Base-by-base conservation (phyloP, 2,329 filamentous ascomycete species). In the Diaporthe velutina region DNA sequence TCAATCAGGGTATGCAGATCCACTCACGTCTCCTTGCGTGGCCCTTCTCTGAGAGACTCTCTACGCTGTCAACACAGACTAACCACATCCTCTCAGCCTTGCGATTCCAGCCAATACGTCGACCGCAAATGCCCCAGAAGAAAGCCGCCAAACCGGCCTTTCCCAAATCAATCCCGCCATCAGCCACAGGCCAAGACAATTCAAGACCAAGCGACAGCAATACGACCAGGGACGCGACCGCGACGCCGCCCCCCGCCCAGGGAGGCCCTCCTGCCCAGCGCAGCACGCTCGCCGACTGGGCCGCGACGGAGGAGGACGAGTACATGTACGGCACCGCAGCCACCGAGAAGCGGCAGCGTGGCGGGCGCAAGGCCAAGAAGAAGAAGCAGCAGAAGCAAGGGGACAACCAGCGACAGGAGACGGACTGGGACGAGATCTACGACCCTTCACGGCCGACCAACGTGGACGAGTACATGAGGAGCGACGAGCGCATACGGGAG, bases 401-500 rank as follows among this genome's bases (percentile, higher is more conserved):
- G 77, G 86, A 90, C 8, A 86, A 87, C 61, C 83, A 88, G 40
- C 83, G 84, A 7, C 85, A 88, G 70, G 89, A 91, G 81, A 91
- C 90, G n/a, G 93, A 98, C 81, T 98, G 95, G 95, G 94, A 98
- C 82, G 95, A 97, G 81, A 90, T 97, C 33, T 98, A 98, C 82
- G 96, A 98, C 80, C 94, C 95, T 0, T 88, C 93, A 15, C 87
- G 94, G 52, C 95, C 96, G 12, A 97, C 94, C 54, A 95, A 92
- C 78, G 94, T 96, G 67, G 93, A 96, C 73, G 94, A 96, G 80
- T 98, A 97, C 81, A 90, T 94, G 75, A 88, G 92, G 75, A 97
- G 95, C 80, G 95, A 97, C 74, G 95, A 98, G 84, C 93, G 94
- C 81, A 90, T 96, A 75, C 86, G 90, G 25, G 95, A 97, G 81